Base-by-base conservation (phyloP, 2,329 filamentous ascomycete genomes). In the Epichloe brachyelytri region DNA sequence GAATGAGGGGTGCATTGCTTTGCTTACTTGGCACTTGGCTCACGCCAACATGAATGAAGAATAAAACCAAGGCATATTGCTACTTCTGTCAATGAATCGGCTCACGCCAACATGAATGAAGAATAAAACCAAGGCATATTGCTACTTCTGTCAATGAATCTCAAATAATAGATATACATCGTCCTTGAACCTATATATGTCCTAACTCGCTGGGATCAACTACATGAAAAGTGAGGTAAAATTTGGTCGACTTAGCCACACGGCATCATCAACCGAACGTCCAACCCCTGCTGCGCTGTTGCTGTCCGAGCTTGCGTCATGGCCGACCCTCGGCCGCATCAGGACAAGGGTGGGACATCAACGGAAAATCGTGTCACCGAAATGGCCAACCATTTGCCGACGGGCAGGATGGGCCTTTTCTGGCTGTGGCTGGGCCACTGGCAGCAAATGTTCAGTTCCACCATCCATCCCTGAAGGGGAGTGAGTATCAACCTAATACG, bases 381-480 rank as follows among this genome's bases (percentile, higher is more conserved):
- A 15, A 22, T 2, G 4, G 4, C 19, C 20, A 36, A 38, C 49
- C 38, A 36, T 45, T 45, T 45, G 22, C 12, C 47, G 19, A 19
- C 22, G 22, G 26, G 22, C 38, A 38, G 15, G 39, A 37, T 45
- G 5, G 15, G 19, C 22, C 15, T 17, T 20, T 19, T 10, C 33
- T 37, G 19, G 17, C 22, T 48, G 44, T 51, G 48, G 51, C 47
- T 50, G 43, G 33, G 17, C 30, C 22, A 33, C 17, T 45, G 47
- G 46, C 43, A 46, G 43, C 43, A 50, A 44, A 48, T 34, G 39
- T 48, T 39, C 47, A 50, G 45, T 47, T 53, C 51, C 33, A 46
- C 48, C 44, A 53, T 53, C 48, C 44, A 53, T 53, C 44, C 51
- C 51, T 53, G 51, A 50, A 49, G 22, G 41, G 6, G 45, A 43